phyloP scores from a whole-genome alignment of 148 eudicot species.

The Rhododendron simsii region DNA sequence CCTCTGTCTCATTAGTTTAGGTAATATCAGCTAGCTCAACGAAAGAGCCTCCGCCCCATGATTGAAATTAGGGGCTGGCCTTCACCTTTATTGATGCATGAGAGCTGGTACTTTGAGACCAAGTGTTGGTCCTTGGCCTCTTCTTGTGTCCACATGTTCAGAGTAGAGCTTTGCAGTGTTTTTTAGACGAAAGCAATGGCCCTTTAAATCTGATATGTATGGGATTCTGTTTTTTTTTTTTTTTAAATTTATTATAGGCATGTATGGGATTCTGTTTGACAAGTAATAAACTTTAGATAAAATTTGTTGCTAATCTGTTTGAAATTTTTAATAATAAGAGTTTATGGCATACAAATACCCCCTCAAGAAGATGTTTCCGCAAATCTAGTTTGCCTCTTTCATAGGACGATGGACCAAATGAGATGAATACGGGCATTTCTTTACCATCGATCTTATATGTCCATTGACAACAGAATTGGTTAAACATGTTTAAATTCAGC shows the following conservation, averaged over 20 bases:
- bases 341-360: neutral
- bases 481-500: neutral
- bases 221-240: neutral
- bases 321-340: neutral
- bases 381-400: neutral
- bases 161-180: neutral
- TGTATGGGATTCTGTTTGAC: neutral
- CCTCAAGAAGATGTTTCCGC: neutral
- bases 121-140: neutral
- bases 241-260: neutral
- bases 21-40: neutral
- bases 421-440: neutral
- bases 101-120: neutral
- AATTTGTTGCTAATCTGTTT: neutral
- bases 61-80: neutral
- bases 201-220: neutral
- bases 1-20: neutral
- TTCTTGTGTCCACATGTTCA: neutral
- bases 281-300: neutral
- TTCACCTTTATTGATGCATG: neutral
- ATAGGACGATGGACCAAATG: neutral
- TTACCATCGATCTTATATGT: neutral
- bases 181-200: neutral
- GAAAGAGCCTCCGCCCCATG: neutral
- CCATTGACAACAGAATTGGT: neutral